These are phyloP conservation scores for Circinella umbellata DNA, from an alignment of 371 early-diverging fungal species.

Conservation along the genomic window DNA sequence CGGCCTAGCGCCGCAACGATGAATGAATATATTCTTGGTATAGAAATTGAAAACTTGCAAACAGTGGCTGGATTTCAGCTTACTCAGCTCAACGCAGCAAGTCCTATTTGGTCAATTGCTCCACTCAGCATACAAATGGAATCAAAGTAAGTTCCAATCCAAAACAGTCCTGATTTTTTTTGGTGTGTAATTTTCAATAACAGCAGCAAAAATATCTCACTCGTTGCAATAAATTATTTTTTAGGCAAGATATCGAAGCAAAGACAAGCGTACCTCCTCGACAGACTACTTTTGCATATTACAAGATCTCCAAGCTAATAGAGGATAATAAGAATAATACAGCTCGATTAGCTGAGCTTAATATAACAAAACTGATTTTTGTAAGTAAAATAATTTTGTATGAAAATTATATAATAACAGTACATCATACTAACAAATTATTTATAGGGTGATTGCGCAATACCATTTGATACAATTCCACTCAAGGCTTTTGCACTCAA, in stretches of 20 bases:
- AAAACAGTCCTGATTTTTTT: too few species aligned
- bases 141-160: slow-evolving; percentile 19
- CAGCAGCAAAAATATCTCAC: not conserved
- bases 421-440: not conserved
- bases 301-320: slow-evolving; percentile 49
- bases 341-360: slow-evolving; percentile 41
- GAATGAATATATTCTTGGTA: slow-evolving; percentile 85
- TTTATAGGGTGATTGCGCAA: slow-evolving; percentile 41
- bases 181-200: too few species aligned
- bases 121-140: slow-evolving; percentile 52
- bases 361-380: slow-evolving; percentile 48
- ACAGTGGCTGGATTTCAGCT: slow-evolving; percentile 62
- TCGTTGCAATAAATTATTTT: not conserved
- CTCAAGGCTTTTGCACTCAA: slow-evolving; percentile 69
- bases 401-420: not conserved
- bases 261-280: slow-evolving; percentile 59
- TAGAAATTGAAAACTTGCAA: slow-evolving; percentile 86
- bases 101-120: slow-evolving; percentile 75
- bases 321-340: slow-evolving; percentile 19
- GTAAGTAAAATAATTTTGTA: slow-evolving; percentile 36
- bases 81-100: slow-evolving; percentile 73
- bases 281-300: slow-evolving; percentile 69
- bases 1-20: slow-evolving; percentile 76
- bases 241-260: slow-evolving; percentile 34
- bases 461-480: slow-evolving; percentile 44